These are phyloP conservation scores for Fragilaria radians DNA, from an alignment of 108 stramenopile genomes.

Conservation along the genomic window DNA sequence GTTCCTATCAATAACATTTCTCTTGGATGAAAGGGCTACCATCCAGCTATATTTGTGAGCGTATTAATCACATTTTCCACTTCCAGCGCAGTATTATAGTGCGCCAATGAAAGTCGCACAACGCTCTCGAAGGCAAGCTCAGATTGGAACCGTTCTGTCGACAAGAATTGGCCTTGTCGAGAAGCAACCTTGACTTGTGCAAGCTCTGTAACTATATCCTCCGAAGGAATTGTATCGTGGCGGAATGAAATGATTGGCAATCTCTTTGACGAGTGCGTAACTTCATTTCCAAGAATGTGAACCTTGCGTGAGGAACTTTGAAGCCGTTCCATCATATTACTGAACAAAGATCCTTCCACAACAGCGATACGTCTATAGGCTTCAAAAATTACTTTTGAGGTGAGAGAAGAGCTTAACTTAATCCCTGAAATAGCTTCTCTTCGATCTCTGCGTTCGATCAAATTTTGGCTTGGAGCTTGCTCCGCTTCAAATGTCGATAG, in stretches of 20 bases:
- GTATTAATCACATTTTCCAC: slow-evolving; percentile 37
- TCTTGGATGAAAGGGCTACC: slow-evolving; percentile 30
- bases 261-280: slow-evolving; percentile 3
- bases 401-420: background rate
- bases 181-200: slow-evolving; percentile 38
- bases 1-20: background rate
- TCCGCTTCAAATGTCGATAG: slow-evolving; percentile 5
- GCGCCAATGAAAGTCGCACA: slow-evolving; percentile 70
- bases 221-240: slow-evolving; percentile 36
- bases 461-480: background rate
- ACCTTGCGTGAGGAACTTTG: background rate
- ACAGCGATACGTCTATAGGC: slow-evolving; percentile 10
- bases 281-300: slow-evolving; percentile 1
- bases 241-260: slow-evolving; percentile 59
- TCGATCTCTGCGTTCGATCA: background rate
- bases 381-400: background rate
- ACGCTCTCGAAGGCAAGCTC: slow-evolving; percentile 28
- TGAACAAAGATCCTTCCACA: slow-evolving; percentile 17
- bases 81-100: slow-evolving; percentile 67
- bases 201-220: slow-evolving; percentile 44
- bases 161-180: slow-evolving; percentile 59
- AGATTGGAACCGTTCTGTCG: slow-evolving; percentile 35
- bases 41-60: slow-evolving; percentile 49
- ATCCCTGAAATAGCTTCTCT: background rate
- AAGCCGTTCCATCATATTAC: slow-evolving; percentile 10